Base-by-base conservation (phyloP, 2,329 filamentous ascomycete species). In the Hymenoscyphus scutula region DNA sequence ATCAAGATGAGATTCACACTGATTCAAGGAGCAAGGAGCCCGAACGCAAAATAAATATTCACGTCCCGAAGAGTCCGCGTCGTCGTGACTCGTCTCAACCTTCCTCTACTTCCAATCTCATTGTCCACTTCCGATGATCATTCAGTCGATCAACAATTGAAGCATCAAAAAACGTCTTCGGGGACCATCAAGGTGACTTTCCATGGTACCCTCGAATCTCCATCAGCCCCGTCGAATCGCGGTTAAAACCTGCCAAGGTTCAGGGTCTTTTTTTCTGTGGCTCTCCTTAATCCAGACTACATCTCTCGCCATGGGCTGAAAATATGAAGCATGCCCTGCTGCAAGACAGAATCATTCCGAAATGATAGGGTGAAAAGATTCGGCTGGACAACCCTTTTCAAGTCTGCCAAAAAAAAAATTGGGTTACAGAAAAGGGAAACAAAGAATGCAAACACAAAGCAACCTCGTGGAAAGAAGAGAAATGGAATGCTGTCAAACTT, bases 141-240 rank as follows among this genome's bases (percentile, higher is more conserved):
- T 59, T 55, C 56, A 61, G 55, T 45, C 55, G 58, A 62, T 61
- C 57, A 30, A 32, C 54, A 38, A 62, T 56, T 51, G 62, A 64
- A 62, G 62, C 63, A 60, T 60, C 53, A 51, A 60, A 60, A 60
- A 53, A 58, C 63, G 58, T 62, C 60, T 41, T 62, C 32, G 29
- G 51, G 23, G 29, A 37, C 60, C 45, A 51, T 17, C 41, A 17
- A 60, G 32, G 48, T 13, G n/a, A 37, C 27, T 27, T 27, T 8
- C 48, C 13, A 27, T 11, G 37, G n/a, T n/a, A 11, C n/a, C 54
- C 41, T 45, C 32, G 7, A 29, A 11, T 15, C 57, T 45, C 41
- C 55, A 45, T 55, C 53, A 58, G 8, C 57, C 57, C 41, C 55
- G 34, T 55, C 53, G 55, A 17, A 61, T 48, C 53, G 53, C 53